phyloP scores from a whole-genome alignment of 2,329 filamentous ascomycete species.

The Cryphonectria nitschkei region DNA sequence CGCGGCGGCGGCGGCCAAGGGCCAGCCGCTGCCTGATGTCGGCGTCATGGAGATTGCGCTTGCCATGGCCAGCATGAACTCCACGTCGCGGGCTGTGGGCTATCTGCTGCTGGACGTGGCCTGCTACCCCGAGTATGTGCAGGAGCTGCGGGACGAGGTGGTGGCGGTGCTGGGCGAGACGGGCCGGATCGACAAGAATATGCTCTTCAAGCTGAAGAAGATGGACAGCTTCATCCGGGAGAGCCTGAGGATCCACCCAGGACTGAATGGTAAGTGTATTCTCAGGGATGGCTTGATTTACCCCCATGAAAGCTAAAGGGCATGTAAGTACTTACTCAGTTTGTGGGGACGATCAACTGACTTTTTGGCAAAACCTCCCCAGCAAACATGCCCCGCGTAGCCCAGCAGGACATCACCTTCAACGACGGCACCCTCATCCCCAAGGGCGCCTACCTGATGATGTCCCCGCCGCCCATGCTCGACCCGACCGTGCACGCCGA shows the following conservation, averaged over 20 bases:
- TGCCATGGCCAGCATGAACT: conserved; percentile 12
- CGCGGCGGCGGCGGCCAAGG: not conserved
- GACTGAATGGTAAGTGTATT: conserved; percentile 37
- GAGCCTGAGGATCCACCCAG: conserved; percentile 35
- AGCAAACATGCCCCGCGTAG: conserved; percentile 20
- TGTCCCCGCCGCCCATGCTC: conserved; percentile 10
- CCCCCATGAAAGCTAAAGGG: no score
- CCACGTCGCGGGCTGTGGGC: not conserved
- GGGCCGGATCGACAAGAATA: conserved; percentile 17
- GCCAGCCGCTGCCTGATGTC: not conserved
- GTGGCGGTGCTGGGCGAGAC: conserved; percentile 12
- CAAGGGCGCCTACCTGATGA: conserved; percentile 8
- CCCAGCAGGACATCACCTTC: conserved; percentile 7
- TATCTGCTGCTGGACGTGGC: conserved; percentile 3
- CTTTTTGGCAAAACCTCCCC: not conserved
- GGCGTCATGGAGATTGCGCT: conserved; percentile 9
- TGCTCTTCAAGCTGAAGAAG: conserved; percentile 38
- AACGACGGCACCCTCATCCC: conserved; percentile 13
- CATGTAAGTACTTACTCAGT: not conserved
- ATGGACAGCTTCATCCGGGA: conserved; percentile 40
- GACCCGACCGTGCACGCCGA: conserved; percentile 41
- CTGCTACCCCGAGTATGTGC: conserved; percentile 8
- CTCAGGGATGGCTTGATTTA: no score
- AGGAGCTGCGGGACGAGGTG: conserved; percentile 14
- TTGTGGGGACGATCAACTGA: not conserved